Evolutionary conservation across 805 yeast genomes (phyloP).

Genomic region (Yarrowia sp.): DNA sequence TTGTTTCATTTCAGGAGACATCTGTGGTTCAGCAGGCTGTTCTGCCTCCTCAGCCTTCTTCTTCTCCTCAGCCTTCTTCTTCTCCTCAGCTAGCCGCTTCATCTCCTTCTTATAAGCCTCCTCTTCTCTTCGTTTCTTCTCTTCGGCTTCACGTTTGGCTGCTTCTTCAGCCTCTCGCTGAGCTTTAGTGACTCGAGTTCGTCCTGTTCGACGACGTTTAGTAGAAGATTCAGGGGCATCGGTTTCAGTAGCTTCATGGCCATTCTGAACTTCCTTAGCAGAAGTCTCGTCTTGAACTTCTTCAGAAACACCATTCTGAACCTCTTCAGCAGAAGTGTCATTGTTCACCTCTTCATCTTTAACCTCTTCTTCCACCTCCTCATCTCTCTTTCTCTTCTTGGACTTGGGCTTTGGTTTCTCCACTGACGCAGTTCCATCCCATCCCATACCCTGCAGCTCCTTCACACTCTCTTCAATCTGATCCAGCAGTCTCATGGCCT

Average conservation of each 20-base stretch:
- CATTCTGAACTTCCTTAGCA: neutral
- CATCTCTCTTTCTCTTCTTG: constrained; percentile 10
- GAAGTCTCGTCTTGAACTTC: neutral
- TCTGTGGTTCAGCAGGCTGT: neutral
- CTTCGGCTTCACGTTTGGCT: constrained; percentile 7
- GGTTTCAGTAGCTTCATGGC: neutral
- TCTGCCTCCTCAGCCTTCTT: neutral
- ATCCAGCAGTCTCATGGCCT: constrained; percentile 54
- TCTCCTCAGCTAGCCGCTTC: neutral
- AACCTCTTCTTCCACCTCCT: constrained; percentile 1
- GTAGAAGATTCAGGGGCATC: neutral
- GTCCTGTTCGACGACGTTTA: neutral
- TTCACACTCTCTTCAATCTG: constrained; percentile 63
- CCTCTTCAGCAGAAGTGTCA: neutral
- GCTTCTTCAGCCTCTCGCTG: constrained; percentile 8
- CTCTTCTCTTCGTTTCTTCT: neutral
- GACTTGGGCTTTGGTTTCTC: neutral
- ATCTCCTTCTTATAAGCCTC: neutral
- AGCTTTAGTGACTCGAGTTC: constrained; percentile 1
- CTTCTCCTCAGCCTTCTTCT: neutral
- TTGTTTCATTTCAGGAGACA: too few species aligned
- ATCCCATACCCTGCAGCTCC: constrained; percentile 53
- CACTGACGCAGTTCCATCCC: neutral
- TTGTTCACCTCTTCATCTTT: neutral
- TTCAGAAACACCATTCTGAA: neutral